Evolutionary conservation across 1,284 basidiomycete species (phyloP).

Genomic region (Phlebopus sp.): DNA sequence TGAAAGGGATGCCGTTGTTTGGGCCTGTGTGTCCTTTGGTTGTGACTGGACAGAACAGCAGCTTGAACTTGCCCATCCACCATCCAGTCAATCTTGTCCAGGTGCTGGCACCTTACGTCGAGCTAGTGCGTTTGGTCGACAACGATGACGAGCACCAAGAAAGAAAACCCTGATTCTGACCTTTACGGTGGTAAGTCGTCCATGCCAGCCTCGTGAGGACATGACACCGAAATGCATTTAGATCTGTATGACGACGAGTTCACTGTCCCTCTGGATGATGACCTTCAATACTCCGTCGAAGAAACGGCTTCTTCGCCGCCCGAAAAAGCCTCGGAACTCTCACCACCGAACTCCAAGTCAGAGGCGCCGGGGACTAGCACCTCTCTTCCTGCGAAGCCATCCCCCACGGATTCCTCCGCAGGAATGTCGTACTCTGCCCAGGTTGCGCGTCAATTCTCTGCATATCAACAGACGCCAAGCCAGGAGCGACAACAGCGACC

Average conservation of each 20-base stretch:
- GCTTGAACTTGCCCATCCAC: conserved; percentile 7
- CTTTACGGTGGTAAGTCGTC: conserved; percentile 34
- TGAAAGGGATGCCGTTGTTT: conserved; percentile 19
- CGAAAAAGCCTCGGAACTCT: conserved; percentile 11
- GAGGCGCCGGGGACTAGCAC: conserved; percentile 18
- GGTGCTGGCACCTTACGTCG: neutral
- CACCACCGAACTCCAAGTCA: conserved; percentile 10
- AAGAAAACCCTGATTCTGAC: conserved; percentile 35
- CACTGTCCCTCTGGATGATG: conserved; percentile 34
- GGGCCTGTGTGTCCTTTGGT: conserved; percentile 16
- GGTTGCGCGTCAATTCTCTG: conserved; percentile 68
- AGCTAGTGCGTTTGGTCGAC: conserved; percentile 2
- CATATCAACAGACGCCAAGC: conserved; percentile 64
- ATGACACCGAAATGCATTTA: conserved; percentile 15
- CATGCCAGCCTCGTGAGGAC: neutral
- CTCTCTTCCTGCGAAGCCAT: conserved; percentile 34
- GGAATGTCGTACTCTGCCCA: conserved; percentile 61
- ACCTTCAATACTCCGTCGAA: conserved; percentile 26
- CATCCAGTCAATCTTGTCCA: neutral
- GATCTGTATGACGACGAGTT: conserved; percentile 45
- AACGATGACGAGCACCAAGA: conserved; percentile 25
- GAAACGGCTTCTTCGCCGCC: conserved; percentile 8
- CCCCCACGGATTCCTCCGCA: conserved; percentile 16
- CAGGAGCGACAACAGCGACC: conserved; percentile 58
- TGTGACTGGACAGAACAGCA: conserved; percentile 1